Percentiles rank a stretch among this genome's conserved stretches.
Evolutionary conservation across 23 red algal genomes (phyloP).

Genomic region (Gracilariopsis chorda): DNA sequence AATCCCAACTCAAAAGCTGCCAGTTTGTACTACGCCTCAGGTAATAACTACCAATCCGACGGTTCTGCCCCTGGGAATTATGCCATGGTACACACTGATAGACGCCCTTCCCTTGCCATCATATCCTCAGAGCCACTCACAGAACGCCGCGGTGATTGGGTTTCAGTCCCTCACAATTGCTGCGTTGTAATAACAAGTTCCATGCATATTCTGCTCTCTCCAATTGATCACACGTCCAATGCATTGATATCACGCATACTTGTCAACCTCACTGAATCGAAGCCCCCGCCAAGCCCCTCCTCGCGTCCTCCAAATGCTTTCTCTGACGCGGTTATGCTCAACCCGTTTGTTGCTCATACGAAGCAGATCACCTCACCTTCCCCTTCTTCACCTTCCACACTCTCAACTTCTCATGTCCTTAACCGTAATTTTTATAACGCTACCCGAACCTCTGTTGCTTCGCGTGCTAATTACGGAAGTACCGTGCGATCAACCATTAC

Average conservation of each 20-base stretch:
- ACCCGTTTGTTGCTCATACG: neutral
- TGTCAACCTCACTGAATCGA: neutral
- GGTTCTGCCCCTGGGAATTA: slow-evolving; percentile 64
- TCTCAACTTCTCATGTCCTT: neutral
- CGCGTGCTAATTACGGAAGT: neutral
- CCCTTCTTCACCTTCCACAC: neutral
- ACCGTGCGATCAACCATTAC: slow-evolving; percentile 54
- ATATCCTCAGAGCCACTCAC: slow-evolving; percentile 89
- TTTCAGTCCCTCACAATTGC: slow-evolving; percentile 66
- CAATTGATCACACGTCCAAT: neutral
- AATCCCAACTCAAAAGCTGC: slow-evolving; percentile 60
- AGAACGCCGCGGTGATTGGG: slow-evolving; percentile 70
- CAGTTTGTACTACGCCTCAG: slow-evolving; percentile 75
- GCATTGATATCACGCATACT: slow-evolving; percentile 55
- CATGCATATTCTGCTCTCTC: slow-evolving; percentile 68
- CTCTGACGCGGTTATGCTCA: neutral
- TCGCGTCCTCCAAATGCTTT: neutral
- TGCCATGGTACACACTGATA: slow-evolving; percentile 65
- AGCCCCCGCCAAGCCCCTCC: neutral
- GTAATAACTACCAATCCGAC: slow-evolving; percentile 51
- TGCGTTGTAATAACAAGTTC: slow-evolving; percentile 64
- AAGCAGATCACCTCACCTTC: neutral
- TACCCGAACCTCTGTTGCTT: neutral
- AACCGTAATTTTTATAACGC: neutral
- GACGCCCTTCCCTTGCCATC: slow-evolving; percentile 63